Evolutionary conservation across 2,329 filamentous ascomycete species (phyloP).

Genomic region (Hypoxylon sp.): DNA sequence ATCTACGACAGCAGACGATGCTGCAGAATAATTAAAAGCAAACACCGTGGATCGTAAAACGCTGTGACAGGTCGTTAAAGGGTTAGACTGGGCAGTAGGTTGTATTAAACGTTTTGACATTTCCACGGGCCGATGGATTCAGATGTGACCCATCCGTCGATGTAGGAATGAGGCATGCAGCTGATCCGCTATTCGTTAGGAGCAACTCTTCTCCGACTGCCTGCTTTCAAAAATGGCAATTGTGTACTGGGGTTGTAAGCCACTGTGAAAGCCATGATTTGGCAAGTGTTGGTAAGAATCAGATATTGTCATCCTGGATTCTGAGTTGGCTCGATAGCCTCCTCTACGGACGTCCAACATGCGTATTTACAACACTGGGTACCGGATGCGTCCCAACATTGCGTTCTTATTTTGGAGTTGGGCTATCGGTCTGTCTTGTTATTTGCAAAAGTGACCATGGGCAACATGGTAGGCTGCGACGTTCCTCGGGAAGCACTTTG

Average conservation of each 20-base stretch:
- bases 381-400: conserved; percentile 12
- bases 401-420: conserved; percentile 23
- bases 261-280: conserved; percentile 18
- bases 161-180: conserved; percentile 20
- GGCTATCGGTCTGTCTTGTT: conserved; percentile 11
- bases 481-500: conserved; percentile 32
- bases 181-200: conserved; percentile 15
- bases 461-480: conserved; percentile 38
- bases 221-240: conserved; percentile 11
- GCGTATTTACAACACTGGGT: conserved; percentile 8
- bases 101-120: conserved; percentile 39
- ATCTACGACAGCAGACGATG: conserved; percentile 29
- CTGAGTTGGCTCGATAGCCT: conserved; percentile 15
- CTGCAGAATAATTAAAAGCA: conserved; percentile 38
- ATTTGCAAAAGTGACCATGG: conserved; percentile 22
- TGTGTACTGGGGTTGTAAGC: conserved; percentile 6
- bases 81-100: conserved; percentile 32
- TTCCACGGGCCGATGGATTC: conserved; percentile 41
- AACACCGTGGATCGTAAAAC: conserved; percentile 22
- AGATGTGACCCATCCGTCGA: conserved; percentile 39
- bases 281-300: conserved; percentile 20
- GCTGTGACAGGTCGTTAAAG: conserved; percentile 17
- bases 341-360: conserved; percentile 16
- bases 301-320: conserved; percentile 7
- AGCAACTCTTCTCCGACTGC: conserved; percentile 14